phyloP scores from a whole-genome alignment of 2,329 filamentous ascomycete species.

The Pleoardoris graminearum region DNA sequence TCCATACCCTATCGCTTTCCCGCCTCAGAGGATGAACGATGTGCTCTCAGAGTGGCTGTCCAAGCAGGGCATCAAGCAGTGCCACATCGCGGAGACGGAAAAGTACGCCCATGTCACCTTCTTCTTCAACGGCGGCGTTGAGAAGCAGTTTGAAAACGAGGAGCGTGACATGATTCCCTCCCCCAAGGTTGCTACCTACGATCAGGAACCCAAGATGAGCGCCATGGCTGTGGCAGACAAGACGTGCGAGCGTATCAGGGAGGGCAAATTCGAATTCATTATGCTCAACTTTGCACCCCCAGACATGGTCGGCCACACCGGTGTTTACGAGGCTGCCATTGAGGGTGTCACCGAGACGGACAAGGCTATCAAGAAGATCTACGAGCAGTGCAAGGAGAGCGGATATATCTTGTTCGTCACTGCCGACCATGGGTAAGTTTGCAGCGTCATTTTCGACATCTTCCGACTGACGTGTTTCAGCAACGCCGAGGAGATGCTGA shows the following conservation, averaged over 20 bases:
- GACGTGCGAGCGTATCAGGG: slow-evolving; percentile 81
- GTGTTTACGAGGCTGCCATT: slow-evolving; percentile 93
- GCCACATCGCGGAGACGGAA: slow-evolving; percentile 96
- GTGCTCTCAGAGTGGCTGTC: slow-evolving; percentile 97
- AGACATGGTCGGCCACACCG: slow-evolving; percentile 99
- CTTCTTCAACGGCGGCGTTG: slow-evolving; percentile 99
- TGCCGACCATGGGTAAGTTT: slow-evolving; percentile 79
- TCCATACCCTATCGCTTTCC: slow-evolving; percentile 88
- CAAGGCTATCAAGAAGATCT: slow-evolving; percentile 89
- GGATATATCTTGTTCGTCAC: slow-evolving; percentile 95
- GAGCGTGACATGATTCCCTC: slow-evolving; percentile 91
- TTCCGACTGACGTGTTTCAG: slow-evolving; percentile 43
- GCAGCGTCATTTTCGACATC: background rate
- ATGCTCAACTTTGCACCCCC: slow-evolving; percentile 99
- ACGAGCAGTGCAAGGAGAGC: slow-evolving; percentile 90
- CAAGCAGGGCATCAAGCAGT: slow-evolving; percentile 87
- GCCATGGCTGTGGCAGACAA: slow-evolving; percentile 87
- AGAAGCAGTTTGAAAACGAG: slow-evolving; percentile 93
- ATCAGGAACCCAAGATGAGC: slow-evolving; percentile 94
- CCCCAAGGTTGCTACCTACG: slow-evolving; percentile 94
- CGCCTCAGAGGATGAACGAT: slow-evolving; percentile 94
- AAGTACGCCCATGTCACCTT: slow-evolving; percentile 99
- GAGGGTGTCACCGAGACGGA: slow-evolving; percentile 84
- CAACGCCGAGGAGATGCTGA: slow-evolving; percentile 99
- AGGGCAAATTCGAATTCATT: slow-evolving; percentile 89